These are phyloP conservation scores for Fusarium nodosum DNA, from an alignment of 2,329 filamentous ascomycete species.

Conservation along the genomic window DNA sequence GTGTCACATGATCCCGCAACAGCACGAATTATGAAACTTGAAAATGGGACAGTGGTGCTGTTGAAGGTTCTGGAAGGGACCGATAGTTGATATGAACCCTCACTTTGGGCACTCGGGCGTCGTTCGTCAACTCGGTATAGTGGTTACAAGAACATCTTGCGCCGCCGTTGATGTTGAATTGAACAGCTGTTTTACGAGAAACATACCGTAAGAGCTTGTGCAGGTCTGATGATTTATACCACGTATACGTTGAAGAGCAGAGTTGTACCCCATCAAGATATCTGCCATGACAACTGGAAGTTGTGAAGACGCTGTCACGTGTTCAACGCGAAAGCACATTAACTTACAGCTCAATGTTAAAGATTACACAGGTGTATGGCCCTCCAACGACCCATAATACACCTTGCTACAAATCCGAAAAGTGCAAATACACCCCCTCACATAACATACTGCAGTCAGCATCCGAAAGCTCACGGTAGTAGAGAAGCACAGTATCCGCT, in stretches of 20 bases:
- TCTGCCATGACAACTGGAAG: background rate
- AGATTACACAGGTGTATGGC: background rate
- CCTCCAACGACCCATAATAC: background rate
- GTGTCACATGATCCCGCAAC: background rate
- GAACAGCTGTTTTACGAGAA: background rate
- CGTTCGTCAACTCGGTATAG: background rate
- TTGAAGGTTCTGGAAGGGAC: background rate
- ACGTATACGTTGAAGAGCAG: background rate
- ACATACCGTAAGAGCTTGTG: accelerated
- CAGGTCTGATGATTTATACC: background rate
- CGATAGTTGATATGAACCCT: background rate
- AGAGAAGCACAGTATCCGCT: conserved; percentile 1
- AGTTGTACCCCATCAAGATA: background rate
- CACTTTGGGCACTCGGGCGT: background rate
- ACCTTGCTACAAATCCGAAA: background rate
- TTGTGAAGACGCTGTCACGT: background rate
- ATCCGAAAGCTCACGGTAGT: background rate
- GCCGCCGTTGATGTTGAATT: background rate
- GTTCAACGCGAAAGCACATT: background rate
- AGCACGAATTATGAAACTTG: background rate
- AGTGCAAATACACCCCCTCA: background rate
- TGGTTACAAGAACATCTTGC: background rate
- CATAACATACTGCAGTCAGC: background rate
- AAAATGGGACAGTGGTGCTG: background rate
- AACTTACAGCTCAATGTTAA: background rate